Evolutionary conservation across 169 alveolate species (phyloP).

Genomic region (Plasmodium gallinaceum): DNA sequence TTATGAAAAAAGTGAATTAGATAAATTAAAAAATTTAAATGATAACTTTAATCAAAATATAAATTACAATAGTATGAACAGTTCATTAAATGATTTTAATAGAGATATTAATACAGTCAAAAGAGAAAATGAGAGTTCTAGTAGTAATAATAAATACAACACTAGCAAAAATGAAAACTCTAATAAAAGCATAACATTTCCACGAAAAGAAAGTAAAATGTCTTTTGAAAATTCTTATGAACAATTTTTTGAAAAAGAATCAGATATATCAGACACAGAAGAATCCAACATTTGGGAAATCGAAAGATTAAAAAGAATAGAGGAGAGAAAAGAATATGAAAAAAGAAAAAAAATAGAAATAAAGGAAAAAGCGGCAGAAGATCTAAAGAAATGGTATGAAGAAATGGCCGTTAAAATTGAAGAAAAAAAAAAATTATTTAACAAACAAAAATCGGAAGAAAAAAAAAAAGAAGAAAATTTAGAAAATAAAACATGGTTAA

Average conservation of each 20-base stretch:
- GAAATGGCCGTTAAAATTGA: constrained; percentile 62
- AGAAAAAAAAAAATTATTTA: constrained; percentile 59
- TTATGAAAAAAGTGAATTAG: constrained; percentile 9
- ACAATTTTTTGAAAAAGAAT: constrained; percentile 70
- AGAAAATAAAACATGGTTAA: constrained; percentile 66
- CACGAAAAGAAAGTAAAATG: constrained; percentile 35
- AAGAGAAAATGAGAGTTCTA: constrained; percentile 27
- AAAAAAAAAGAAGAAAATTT: constrained; percentile 61
- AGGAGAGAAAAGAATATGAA: constrained; percentile 71
- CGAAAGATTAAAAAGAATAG: constrained; percentile 60
- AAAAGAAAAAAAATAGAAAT: constrained; percentile 63
- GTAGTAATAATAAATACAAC: not conserved
- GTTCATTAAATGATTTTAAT: constrained; percentile 14
- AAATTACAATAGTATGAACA: constrained; percentile 23
- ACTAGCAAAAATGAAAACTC: constrained; percentile 9
- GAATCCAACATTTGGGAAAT: constrained; percentile 46
- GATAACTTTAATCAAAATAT: constrained; percentile 14
- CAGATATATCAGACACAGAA: constrained; percentile 71
- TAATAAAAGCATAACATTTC: constrained; percentile 10
- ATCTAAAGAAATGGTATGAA: constrained; percentile 70
- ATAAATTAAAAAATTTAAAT: constrained; percentile 17
- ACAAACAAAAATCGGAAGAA: constrained; percentile 54
- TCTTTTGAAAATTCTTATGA: constrained; percentile 68
- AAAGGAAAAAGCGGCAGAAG: constrained; percentile 71
- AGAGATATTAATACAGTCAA: constrained; percentile 11